phyloP scores from a whole-genome alignment of 768 basidiomycete species.

The Suillus plorans region DNA sequence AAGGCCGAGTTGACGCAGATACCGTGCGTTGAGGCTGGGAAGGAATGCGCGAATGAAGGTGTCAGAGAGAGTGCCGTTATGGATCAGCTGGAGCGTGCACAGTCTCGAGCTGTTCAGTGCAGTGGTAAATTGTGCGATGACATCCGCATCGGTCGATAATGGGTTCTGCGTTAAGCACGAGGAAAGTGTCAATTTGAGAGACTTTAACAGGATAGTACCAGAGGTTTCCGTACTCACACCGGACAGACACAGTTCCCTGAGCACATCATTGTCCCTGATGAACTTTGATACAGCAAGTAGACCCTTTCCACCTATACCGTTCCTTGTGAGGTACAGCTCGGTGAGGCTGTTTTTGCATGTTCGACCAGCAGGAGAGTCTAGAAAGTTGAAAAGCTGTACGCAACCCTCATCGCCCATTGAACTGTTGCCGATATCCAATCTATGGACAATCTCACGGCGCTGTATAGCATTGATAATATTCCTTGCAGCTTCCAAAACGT shows the following conservation, averaged over 20 bases:
- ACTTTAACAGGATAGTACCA: not conserved
- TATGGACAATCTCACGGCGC: constrained; percentile 46
- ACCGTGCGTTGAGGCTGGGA: constrained; percentile 45
- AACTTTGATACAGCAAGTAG: constrained; percentile 54
- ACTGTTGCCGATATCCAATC: constrained; percentile 57
- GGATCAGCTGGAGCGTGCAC: constrained; percentile 49
- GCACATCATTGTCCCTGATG: constrained; percentile 42
- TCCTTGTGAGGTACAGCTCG: constrained; percentile 59
- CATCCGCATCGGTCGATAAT: constrained; percentile 37
- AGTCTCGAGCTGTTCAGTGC: constrained; percentile 58
- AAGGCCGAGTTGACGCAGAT: constrained; percentile 56
- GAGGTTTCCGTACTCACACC: constrained; percentile 42
- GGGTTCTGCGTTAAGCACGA: constrained; percentile 35
- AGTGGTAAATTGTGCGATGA: constrained; percentile 39
- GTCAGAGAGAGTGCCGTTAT: constrained; percentile 51
- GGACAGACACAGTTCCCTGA: constrained; percentile 55
- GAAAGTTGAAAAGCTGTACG: constrained; percentile 50
- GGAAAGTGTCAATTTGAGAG: constrained; percentile 16
- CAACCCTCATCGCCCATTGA: constrained; percentile 59
- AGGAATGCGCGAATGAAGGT: constrained; percentile 49
- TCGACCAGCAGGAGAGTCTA: constrained; percentile 47
- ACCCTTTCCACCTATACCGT: constrained; percentile 53
- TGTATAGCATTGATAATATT: constrained; percentile 47
- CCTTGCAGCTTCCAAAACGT: constrained; percentile 43
- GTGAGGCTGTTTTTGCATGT: constrained; percentile 40